Evolutionary conservation across 257 asterid species (phyloP).

Genomic region (Handroanthus guayacan): DNA sequence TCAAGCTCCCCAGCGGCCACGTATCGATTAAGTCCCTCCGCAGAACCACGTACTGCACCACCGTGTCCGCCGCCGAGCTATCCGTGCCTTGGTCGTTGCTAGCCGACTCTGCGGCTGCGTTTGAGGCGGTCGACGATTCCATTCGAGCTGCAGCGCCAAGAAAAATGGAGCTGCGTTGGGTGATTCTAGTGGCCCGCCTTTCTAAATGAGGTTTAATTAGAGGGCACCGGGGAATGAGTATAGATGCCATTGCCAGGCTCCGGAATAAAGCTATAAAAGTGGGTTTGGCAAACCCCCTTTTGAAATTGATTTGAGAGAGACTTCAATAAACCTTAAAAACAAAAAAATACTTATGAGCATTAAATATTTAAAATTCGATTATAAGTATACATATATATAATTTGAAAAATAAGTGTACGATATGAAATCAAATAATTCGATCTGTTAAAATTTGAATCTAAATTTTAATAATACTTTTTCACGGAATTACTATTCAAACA

Average conservation of each 20-base stretch:
- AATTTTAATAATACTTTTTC: too few relatives aligned
- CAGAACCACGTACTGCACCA: slow-evolving; percentile 87
- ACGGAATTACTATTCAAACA: too few relatives aligned
- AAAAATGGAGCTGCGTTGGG: slow-evolving; percentile 27
- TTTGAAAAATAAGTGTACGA: too few relatives aligned
- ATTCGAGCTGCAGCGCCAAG: slow-evolving; percentile 44
- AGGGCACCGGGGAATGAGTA: slow-evolving; percentile 44
- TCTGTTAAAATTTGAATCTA: too few relatives aligned
- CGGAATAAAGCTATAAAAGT: background rate
- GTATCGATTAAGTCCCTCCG: slow-evolving; percentile 86
- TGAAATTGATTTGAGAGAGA: background rate
- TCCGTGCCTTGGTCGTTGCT: slow-evolving; percentile 34
- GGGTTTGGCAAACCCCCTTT: slow-evolving; percentile 1
- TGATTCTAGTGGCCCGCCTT: slow-evolving; percentile 28
- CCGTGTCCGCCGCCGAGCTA: slow-evolving; percentile 52
- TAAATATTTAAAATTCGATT: too few relatives aligned
- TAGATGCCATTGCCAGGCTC: slow-evolving; percentile 40
- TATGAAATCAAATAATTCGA: too few relatives aligned
- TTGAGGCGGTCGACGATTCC: slow-evolving; percentile 51
- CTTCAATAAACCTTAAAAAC: background rate
- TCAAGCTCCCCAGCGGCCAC: slow-evolving; percentile 94
- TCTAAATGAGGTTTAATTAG: slow-evolving; percentile 25
- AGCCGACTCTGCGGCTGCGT: slow-evolving; percentile 37
- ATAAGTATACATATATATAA: too few relatives aligned
- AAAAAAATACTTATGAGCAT: too few relatives aligned